phyloP scores from a whole-genome alignment of 371 early-diverging fungal species.

The Paraphysoderma sedebokerense region DNA sequence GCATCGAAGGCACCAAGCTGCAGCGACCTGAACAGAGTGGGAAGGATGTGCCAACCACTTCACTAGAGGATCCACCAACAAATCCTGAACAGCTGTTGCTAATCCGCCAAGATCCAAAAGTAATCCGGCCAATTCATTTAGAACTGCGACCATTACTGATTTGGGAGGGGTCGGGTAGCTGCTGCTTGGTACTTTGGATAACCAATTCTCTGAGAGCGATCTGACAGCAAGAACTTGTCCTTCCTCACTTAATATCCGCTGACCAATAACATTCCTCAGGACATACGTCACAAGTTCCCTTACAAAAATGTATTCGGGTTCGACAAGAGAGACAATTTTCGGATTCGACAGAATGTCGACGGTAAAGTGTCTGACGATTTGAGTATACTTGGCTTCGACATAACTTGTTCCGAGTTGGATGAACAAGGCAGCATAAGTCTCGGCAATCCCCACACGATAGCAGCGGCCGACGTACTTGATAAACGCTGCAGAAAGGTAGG shows the following conservation, averaged over 20 bases:
- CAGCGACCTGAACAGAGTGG: slow-evolving; percentile 50
- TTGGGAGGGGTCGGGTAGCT: slow-evolving; percentile 9
- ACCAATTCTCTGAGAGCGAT: slow-evolving; percentile 40
- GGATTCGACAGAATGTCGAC: slow-evolving; percentile 21
- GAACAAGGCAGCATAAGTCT: slow-evolving; percentile 59
- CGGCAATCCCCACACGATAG: slow-evolving; percentile 55
- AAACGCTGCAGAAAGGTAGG: slow-evolving; percentile 37
- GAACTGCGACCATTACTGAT: slow-evolving; percentile 39
- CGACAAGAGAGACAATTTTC: slow-evolving; percentile 6
- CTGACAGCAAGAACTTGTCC: slow-evolving; percentile 57
- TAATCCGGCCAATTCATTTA: slow-evolving; percentile 51
- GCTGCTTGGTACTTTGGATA: slow-evolving; percentile 24
- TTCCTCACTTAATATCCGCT: slow-evolving; percentile 55
- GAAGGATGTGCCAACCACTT: slow-evolving; percentile 46
- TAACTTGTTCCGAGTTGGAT: slow-evolving; percentile 45
- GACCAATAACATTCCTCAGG: slow-evolving; percentile 54
- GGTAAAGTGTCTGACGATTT: slow-evolving; percentile 47
- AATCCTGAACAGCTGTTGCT: slow-evolving; percentile 45
- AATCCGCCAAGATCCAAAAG: slow-evolving; percentile 64
- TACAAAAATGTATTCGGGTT: slow-evolving; percentile 34
- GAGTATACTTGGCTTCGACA: slow-evolving; percentile 54
- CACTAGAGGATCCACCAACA: slow-evolving; percentile 40
- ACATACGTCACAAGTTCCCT: slow-evolving; percentile 50
- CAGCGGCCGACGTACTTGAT: slow-evolving; percentile 43
- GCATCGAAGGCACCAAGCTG: slow-evolving; percentile 43